Conservation (phyloP, 371 early-diverging fungal species). For the Mortierella sp. region DNA sequence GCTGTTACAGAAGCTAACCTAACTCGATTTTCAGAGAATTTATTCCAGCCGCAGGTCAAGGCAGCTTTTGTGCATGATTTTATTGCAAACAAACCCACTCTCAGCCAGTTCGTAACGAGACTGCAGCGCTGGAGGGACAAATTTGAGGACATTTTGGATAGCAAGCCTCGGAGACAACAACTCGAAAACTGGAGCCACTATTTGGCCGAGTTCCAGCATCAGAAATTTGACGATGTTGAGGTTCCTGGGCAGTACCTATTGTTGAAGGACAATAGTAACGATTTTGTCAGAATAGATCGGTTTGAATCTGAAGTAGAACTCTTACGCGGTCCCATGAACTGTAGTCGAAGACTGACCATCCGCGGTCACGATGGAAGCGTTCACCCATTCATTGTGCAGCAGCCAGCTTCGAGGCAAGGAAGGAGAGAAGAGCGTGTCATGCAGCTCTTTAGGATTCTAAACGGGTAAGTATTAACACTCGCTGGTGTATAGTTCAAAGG, state of each 20-base stretch:
- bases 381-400: constrained; percentile 93
- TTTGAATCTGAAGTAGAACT: constrained; percentile 92
- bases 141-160: constrained; percentile 87
- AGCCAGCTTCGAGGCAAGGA: constrained; percentile 87
- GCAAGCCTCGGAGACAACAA: constrained; percentile 83
- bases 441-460: constrained; percentile 93
- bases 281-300: constrained; percentile 94
- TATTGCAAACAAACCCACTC: constrained; percentile 81
- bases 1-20: constrained; percentile 87
- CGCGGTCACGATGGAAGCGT: constrained; percentile 93
- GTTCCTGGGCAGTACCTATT: constrained; percentile 97
- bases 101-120: constrained; percentile 84
- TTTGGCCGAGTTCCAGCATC: constrained; percentile 97
- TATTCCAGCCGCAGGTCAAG: constrained; percentile 75
- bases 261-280: constrained; percentile 85
- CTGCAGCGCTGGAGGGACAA: constrained; percentile 91
- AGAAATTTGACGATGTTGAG: constrained; percentile 97
- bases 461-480: constrained; percentile 61
- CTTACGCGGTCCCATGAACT: constrained; percentile 81
- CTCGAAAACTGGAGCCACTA: constrained; percentile 91
- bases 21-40: constrained; percentile 84
- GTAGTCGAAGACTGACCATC: constrained; percentile 85
- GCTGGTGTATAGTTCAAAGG: not conserved
- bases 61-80: constrained; percentile 92
- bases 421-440: constrained; percentile 94